Evolutionary conservation across 2,329 filamentous ascomycete species (phyloP), one percentile per base, ranked within the genome.

Genomic region (Lachnum nothofagi): DNA sequence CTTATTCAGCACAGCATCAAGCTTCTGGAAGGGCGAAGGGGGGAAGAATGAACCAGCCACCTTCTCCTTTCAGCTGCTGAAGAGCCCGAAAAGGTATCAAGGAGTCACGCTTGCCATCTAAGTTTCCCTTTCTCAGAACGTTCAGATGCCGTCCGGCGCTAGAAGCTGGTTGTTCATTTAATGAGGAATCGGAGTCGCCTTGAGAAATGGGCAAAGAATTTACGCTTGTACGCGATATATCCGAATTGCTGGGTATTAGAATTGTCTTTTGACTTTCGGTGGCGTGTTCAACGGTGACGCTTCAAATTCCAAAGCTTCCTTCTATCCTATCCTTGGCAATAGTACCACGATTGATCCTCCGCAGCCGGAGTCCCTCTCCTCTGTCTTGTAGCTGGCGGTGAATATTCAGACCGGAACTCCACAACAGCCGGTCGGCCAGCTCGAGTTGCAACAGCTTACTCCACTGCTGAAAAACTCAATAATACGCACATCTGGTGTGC

Each of bases 41-140:
- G 16, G 42, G 29, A 23, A 19, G 33, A 43, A 29, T 25, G 24
- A 34, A n/a, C 17, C 25, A 44, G 42, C 42, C 42, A 44, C 42
- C 42, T 48, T 38, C 45, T 43, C 5, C 14, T 48, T 48, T 38
- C 24, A 48, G 45, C 20, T 6, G 45, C 27, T 27, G n/a, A 8
- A n/a, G 14, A 16, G 4, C 25, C 24, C 33, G 23, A 22, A 37
- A 44, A 43, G 35, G 46, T 40, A 39, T 16, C 20, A 3, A 20
- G 17, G 16, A 29, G 10, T 33, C 12, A 29, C 31, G 14, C 29
- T 22, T 39, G n/a, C 10, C 34, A 35, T 29, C 17, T 44, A 23
- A 27, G n/a, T 40, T 44, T 40, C 17, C 46, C 46, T 34, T 16
- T 49, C 44, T 42, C 6, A 27, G 47, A 27, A 23, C 17, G n/a